phyloP scores from a whole-genome alignment of 805 yeast genomes.

The Martiniozyma abietophila region DNA sequence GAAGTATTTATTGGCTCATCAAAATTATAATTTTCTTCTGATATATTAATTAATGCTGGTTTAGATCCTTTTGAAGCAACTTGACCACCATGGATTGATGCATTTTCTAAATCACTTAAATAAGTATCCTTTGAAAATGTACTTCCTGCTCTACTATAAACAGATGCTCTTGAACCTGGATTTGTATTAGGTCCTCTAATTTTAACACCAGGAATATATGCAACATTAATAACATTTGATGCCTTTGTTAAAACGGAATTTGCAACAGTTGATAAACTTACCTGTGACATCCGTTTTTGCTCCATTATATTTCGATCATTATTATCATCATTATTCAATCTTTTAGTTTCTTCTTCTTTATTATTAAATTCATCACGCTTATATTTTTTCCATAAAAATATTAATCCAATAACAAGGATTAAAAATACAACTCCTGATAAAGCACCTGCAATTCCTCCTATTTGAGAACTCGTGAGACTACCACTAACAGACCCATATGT shows the following conservation, averaged over 20 bases:
- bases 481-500: constrained; percentile 12
- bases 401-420: constrained; percentile 28
- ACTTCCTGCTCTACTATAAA: constrained; percentile 19
- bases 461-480: constrained; percentile 18
- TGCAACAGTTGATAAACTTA: constrained; percentile 31
- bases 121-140: constrained; percentile 26
- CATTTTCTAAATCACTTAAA: constrained; percentile 26
- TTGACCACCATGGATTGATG: constrained; percentile 25
- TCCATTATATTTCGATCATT: constrained; percentile 18
- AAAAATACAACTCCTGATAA: constrained; percentile 51
- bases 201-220: constrained; percentile 91
- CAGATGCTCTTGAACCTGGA: constrained; percentile 22
- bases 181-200: constrained; percentile 27
- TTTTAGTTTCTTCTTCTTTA: constrained; percentile 20
- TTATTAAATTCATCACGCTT: constrained; percentile 22
- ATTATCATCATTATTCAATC: constrained; percentile 16
- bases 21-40: constrained; percentile 20
- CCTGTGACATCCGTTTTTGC: constrained; percentile 21
- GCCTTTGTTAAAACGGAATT: constrained; percentile 69
- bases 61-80: constrained; percentile 22
- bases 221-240: constrained; percentile 82
- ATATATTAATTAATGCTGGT: constrained; percentile 21
- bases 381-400: constrained; percentile 36
- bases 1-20: constrained; percentile 11
- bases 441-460: constrained; percentile 67